These are phyloP conservation scores for Funneliformis mosseae DNA, from an alignment of 192 early-diverging fungal species.

Conservation along the genomic window DNA sequence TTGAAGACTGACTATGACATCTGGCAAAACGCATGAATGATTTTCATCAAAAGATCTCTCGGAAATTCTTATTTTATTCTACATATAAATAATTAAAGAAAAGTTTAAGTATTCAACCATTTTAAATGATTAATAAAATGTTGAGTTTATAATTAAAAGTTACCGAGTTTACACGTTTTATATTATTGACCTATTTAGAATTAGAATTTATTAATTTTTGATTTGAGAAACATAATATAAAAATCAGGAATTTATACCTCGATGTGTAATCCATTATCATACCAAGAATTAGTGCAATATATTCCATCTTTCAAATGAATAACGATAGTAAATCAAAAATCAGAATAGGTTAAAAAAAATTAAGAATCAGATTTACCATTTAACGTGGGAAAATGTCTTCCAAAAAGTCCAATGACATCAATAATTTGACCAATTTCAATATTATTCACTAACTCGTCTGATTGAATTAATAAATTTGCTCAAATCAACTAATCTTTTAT, in stretches of 20 bases:
- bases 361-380: not conserved
- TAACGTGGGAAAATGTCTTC: slow-evolving; percentile 18
- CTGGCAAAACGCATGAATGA: not conserved
- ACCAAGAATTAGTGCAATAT: slow-evolving; percentile 12
- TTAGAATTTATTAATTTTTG: not conserved
- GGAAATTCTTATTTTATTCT: not conserved
- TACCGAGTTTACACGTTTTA: not conserved
- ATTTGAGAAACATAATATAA: not conserved
- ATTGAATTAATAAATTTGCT: not conserved
- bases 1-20: not conserved
- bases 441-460: slow-evolving; percentile 4
- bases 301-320: not conserved
- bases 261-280: slow-evolving; percentile 21
- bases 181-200: slow-evolving; percentile 1
- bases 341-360: not conserved
- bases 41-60: not conserved
- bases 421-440: slow-evolving; percentile 20
- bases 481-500: too few relatives aligned
- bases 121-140: not conserved
- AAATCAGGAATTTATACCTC: slow-evolving; percentile 9
- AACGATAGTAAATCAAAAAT: not conserved
- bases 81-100: not conserved
- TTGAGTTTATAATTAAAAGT: not conserved
- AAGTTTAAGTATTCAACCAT: not conserved
- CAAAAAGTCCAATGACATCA: slow-evolving; percentile 15